These are phyloP conservation scores for Backusella macrospora DNA, from an alignment of 192 early-diverging fungal species.

Conservation along the genomic window DNA sequence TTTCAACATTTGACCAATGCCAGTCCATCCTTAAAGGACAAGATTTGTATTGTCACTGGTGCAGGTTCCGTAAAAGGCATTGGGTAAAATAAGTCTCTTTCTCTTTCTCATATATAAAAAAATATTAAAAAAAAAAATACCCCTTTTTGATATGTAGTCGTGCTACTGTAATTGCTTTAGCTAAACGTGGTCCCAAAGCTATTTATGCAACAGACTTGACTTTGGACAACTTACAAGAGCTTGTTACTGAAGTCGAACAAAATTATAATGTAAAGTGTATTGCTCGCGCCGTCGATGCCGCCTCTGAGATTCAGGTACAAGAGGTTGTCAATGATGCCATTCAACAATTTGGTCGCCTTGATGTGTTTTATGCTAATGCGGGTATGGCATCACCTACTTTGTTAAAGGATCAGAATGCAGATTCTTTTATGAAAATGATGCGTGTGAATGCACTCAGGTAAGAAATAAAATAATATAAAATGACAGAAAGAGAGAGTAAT, in stretches of 20 bases:
- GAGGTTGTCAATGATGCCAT: constrained; percentile 44
- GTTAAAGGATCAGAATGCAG: constrained; percentile 37
- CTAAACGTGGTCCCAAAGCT: constrained; percentile 37
- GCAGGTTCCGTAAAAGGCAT: constrained; percentile 51
- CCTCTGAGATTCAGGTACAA: constrained; percentile 42
- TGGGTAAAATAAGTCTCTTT: constrained; percentile 36
- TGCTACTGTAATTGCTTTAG: constrained; percentile 34
- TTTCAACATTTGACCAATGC: constrained; percentile 27
- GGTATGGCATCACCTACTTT: constrained; percentile 36
- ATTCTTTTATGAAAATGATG: constrained; percentile 44
- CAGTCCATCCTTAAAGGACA: constrained; percentile 33
- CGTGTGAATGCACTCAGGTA: constrained; percentile 49
- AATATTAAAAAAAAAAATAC: background rate
- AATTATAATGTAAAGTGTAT: constrained; percentile 36
- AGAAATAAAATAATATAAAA: background rate
- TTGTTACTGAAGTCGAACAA: constrained; percentile 41
- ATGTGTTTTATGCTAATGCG: constrained; percentile 60
- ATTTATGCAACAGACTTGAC: constrained; percentile 50
- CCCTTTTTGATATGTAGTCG: constrained; percentile 32
- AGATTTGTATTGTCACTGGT: constrained; percentile 58
- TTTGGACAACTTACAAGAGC: constrained; percentile 37
- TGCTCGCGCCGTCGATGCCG: constrained; percentile 47
- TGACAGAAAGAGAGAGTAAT: background rate
- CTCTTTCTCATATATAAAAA: background rate
- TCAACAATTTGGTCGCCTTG: constrained; percentile 47